Base-by-base conservation (phyloP, 495 filamentous ascomycete species). In the Jackrogersella minutella region DNA sequence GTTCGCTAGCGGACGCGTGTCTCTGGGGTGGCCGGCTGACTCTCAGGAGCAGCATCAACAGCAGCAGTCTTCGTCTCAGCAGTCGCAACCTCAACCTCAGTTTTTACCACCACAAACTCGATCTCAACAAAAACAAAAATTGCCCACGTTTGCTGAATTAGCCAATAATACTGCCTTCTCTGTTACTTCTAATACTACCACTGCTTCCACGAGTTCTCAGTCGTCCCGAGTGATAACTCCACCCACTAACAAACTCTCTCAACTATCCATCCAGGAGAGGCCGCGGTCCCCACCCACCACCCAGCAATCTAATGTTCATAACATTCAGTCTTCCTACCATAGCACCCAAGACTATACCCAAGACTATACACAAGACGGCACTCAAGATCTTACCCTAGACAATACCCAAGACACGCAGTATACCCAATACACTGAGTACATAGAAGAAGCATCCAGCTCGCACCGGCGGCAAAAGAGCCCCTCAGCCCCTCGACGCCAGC, bases 21-120 rank as follows among this genome's bases (percentile, higher is more conserved):
- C 70, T 70, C 62, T 76, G 70, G 72, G 70, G 24, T 73, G 74
- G 72, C 44, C 70, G 53, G 51, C 72, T 59, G 72, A 60, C 66
- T 73, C 74, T 16, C 62, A 58, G 61, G 63, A 60, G 55, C 54
- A 58, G 49, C 60, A 62, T 40, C 54, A 58, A 28, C 11, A 34
- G 37, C 62, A 50, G 31, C 47, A 50, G 28, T 47, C 39, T 46
- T 65, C 50, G 21, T 71, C 44, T 55, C 56, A 65, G 46, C 64
- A 68, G 40, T 54, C 56, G 30, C 57, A 58, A 50, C 21, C 58
- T 66, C 52, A 56, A 51, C 51, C 52, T 26, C 59, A 62, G 26
- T 41, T 34, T 59, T 21, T 63, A 54, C 8, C 47, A 13, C 58
- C 47, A 13, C 58, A 62, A 41, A 11, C 21, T 36, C 31, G 21